Base-by-base conservation (phyloP, 257 asterid genomes). In the Solanum commersonii region DNA sequence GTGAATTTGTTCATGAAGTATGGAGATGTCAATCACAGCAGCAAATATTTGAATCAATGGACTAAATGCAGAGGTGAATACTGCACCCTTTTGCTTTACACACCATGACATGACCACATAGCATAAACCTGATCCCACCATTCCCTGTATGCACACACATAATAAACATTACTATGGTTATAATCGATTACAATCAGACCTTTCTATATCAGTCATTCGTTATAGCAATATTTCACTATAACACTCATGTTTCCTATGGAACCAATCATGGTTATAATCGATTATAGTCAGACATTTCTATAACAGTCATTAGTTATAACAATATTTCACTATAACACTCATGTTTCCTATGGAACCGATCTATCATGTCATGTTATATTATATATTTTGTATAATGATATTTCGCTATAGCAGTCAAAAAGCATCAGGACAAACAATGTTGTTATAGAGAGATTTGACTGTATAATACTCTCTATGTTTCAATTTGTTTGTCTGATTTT, bases 11-110 rank as follows among this genome's bases (percentile, higher is more conserved):
- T 93, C 94, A 67, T 90, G 98, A 87, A 96, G 89, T 73, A 95
- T 16, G 37, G 87, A 90, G 70, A 95, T 92, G 85, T 95, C 98
- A 9, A 96, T 93, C 68, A 93, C 37, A 10, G 96, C 98, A 63
- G 94, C 98, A 87, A 95, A 95, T n/a, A 94, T 65, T 87, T 94
- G 98, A 70, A 96, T 86, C 87, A 95, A 88, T 27, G 98, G 98
- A 84, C 96, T 89, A 92, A 96, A 96, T 16, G 98, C 94, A 8
- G 97, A 91, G 85, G 98, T 93, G 86, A 95, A 96, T 27, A 95
- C 98, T 15, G 98, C 98, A 10, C 98, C 98, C 83, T 90, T 93
- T 82, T 87, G 88, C 87, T 93, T 92, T 79, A 96, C 95, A 87
- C 98, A 95, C 97, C 98, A 95, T 77, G 96, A 92, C 94, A 95